A percentile compares a stretch with the other conserved stretches of the same genome.
Conservation (phyloP, 2,329 filamentous ascomycete species). For the Aureobasidium leucospermi region DNA sequence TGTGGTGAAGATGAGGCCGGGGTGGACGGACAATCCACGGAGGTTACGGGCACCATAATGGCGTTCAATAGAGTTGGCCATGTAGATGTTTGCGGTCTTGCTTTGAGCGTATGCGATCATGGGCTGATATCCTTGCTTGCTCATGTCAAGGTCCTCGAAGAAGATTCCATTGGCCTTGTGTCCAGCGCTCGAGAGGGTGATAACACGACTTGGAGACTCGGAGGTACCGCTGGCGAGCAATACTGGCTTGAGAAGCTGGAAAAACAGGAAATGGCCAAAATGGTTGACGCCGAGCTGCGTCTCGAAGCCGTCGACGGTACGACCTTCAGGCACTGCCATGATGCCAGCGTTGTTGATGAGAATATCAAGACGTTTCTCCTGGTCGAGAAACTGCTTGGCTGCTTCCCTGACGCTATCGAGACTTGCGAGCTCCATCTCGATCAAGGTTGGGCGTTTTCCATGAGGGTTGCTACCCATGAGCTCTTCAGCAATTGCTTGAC, state of each 20-base stretch:
- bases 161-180: conserved; percentile 20
- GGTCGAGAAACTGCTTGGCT: conserved; percentile 26
- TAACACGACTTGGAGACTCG: conserved; percentile 39
- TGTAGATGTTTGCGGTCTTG: conserved; percentile 47
- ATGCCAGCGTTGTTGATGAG: conserved; percentile 42
- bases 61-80: conserved; percentile 47
- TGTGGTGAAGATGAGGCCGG: conserved; percentile 35
- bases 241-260: conserved; percentile 41
- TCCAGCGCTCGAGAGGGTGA: conserved; percentile 38
- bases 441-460: conserved; percentile 17
- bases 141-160: conserved; percentile 29
- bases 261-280: conserved; percentile 48
- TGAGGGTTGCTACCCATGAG: conserved; percentile 14
- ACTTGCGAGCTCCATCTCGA: conserved; percentile 28
- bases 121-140: conserved; percentile 19
- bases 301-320: conserved; percentile 43
- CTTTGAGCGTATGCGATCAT: conserved; percentile 38
- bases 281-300: conserved; percentile 48
- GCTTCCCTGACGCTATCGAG: conserved; percentile 27
- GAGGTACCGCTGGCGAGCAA: conserved; percentile 35
- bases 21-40: conserved; percentile 40
- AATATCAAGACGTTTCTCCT: conserved; percentile 30
- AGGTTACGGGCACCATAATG: conserved; percentile 39
- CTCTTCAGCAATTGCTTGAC: conserved; percentile 25
- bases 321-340: conserved; percentile 31